A percentile compares a stretch with the other conserved stretches of the same genome.
Evolutionary conservation across 768 basidiomycete species (phyloP).

Genomic region (Tricholoma sp.): DNA sequence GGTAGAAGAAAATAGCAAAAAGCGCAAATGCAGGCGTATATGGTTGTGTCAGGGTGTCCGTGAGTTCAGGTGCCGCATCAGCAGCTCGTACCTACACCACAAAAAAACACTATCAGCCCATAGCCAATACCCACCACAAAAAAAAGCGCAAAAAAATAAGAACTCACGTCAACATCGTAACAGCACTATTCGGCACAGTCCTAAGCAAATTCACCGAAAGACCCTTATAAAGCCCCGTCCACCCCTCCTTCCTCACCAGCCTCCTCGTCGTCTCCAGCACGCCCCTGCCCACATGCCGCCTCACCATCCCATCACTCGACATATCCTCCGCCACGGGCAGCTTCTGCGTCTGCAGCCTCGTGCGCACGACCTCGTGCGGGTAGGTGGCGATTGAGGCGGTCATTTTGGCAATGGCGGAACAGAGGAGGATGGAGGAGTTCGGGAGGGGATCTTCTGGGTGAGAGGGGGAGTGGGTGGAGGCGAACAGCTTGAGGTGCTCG

Average conservation of each 20-base stretch:
- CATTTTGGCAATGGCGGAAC: constrained; percentile 95
- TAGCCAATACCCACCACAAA: background rate
- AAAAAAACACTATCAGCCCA: background rate
- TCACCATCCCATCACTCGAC: constrained; percentile 60
- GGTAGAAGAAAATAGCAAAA: background rate
- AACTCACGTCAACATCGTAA: constrained; percentile 91
- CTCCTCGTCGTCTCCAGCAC: constrained; percentile 67
- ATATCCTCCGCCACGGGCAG: constrained; percentile 56
- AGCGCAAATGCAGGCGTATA: background rate
- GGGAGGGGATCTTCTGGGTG: constrained; percentile 47
- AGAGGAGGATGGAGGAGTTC: constrained; percentile 70
- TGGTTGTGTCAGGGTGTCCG: constrained; percentile 21
- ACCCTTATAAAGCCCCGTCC: constrained; percentile 88
- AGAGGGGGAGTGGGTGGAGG: constrained; percentile 52
- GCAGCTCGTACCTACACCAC: constrained; percentile 40
- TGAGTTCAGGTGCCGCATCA: constrained; percentile 46
- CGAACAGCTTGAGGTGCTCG: constrained; percentile 83
- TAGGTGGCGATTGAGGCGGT: constrained; percentile 93
- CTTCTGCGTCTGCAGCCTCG: constrained; percentile 86
- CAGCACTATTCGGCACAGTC: constrained; percentile 94
- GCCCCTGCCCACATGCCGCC: constrained; percentile 52
- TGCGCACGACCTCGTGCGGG: constrained; percentile 98
- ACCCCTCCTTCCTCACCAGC: constrained; percentile 79
- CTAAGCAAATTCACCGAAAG: constrained; percentile 90
- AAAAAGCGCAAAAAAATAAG: background rate